Percentiles rank a stretch among this genome's conserved stretches.
Conservation (phyloP, 306 rosid genomes). For the Astragalus membranaceus region DNA sequence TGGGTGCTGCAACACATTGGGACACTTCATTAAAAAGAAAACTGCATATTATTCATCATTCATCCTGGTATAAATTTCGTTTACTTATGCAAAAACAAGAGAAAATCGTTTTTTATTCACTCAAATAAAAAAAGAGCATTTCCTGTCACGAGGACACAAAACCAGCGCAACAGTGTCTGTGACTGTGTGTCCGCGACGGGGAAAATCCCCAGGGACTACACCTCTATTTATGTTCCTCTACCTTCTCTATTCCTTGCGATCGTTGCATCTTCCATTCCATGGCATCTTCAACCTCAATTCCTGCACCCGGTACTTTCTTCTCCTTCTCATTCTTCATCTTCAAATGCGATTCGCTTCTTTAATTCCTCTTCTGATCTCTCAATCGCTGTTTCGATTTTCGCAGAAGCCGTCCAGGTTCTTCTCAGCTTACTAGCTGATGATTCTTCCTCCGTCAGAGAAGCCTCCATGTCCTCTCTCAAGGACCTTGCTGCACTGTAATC, state of each 20-base stretch:
- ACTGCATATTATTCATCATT: neutral
- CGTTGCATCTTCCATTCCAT: conserved; percentile 30
- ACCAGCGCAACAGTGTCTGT: conserved; percentile 13
- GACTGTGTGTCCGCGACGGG: neutral
- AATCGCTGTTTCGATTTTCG: neutral
- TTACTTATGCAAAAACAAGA: neutral
- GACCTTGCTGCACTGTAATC: conserved; percentile 66
- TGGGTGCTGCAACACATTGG: too few species aligned
- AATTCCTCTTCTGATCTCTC: conserved; percentile 21
- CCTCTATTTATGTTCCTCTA: neutral
- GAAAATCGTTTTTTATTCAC: neutral
- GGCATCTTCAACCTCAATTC: conserved; percentile 63
- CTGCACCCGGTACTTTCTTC: conserved; percentile 61
- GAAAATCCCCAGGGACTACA: neutral
- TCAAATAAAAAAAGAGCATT: neutral
- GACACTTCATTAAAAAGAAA: too few species aligned
- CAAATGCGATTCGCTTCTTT: neutral
- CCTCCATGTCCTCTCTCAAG: conserved; percentile 79
- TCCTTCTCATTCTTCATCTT: neutral
- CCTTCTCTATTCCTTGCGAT: neutral
- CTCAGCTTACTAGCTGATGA: conserved; percentile 79
- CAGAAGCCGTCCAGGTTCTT: conserved; percentile 90
- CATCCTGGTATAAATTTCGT: neutral
- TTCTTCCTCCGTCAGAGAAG: conserved; percentile 62
- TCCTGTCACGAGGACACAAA: conserved; percentile 6